Evolutionary conservation across 169 alveolate genomes (phyloP), one percentile per base, ranked within the genome.

Genomic region (Eimeria sp.): DNA sequence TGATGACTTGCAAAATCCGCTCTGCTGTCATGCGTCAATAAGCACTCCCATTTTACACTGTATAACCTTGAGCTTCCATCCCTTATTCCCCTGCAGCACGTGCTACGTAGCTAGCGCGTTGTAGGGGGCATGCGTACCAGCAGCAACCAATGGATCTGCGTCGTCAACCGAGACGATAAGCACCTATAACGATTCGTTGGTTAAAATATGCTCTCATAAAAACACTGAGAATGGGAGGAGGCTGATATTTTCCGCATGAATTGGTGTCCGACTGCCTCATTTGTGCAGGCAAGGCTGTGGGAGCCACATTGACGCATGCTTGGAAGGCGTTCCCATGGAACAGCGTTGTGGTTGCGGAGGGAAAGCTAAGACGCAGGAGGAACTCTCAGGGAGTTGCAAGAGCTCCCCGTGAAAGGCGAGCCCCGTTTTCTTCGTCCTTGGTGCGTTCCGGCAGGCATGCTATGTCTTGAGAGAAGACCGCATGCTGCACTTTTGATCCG

Each of bases 271-370:
- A 40, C 13, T 45, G 6, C 34, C 25, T 47, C 27, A 14, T 13
- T 54, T 25, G 45, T 34, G 47, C 75, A 83, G 91, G 91, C 47
- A 57, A 83, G 91, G 91, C 6, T 83, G 91, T 30, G 91, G 91
- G 2, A 57, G 27, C 10, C 91, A 83, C 25, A 83, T 83, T 10
- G 91, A 83, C 75, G 14, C 75, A 3, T 83, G 91, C 51, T 43
- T 83, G 54, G 34, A 57, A 11, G 91, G 75, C 7, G 91, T 83
- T 2, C 72, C 76, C 3, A 11, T 83, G 27, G 91, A 83, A 67
- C 58, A 83, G 57, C 91, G 91, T 10, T 83, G 91, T 30, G 22
- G 5, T 76, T 83, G 91, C 54, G 91, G 91, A n/a, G 91, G 91
- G 5, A 16, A 58, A 3, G 67, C 91, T 3, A 83, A 54, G 76